Evolutionary conservation across 2,329 filamentous ascomycete genomes (phyloP).

Genomic region (Fusarium coicis): DNA sequence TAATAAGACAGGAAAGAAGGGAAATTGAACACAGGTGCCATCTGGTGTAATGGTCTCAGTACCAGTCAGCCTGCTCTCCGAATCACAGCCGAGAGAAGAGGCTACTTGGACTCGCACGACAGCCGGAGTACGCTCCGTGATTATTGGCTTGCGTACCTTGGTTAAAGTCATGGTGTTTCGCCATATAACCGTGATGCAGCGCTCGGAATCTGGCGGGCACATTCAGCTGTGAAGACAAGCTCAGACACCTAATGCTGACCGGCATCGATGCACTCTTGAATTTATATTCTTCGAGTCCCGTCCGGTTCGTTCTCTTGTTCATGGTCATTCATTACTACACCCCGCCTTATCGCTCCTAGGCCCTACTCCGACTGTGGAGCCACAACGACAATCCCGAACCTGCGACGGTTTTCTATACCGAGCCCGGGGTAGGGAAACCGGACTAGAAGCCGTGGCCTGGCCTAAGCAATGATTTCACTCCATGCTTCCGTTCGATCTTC

Average conservation of each 20-base stretch:
- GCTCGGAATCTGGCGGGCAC: constrained; percentile 14
- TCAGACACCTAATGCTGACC: constrained; percentile 7
- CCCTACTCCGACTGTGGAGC: constrained; percentile 35
- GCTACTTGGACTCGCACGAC: constrained; percentile 37
- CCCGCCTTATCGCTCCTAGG: constrained; percentile 22
- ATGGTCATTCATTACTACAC: constrained; percentile 22
- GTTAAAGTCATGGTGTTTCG: constrained; percentile 12
- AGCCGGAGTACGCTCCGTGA: constrained; percentile 30
- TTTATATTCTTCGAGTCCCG: constrained; percentile 14
- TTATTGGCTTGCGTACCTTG: constrained; percentile 17
- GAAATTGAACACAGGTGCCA: constrained; percentile 33
- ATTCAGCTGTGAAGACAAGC: constrained; percentile 9
- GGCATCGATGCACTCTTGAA: neutral
- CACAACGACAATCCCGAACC: constrained; percentile 26
- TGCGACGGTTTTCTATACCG: constrained; percentile 36
- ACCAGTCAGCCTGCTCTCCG: constrained; percentile 32
- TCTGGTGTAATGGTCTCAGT: constrained; percentile 39
- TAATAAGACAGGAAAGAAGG: constrained; percentile 18
- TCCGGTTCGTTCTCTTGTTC: constrained; percentile 42
- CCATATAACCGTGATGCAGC: constrained; percentile 27
- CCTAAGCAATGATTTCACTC: constrained; percentile 28
- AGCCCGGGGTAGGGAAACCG: constrained; percentile 30
- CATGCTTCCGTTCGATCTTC: constrained; percentile 12
- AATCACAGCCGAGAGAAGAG: constrained; percentile 37
- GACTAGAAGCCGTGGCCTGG: constrained; percentile 28